phyloP scores from a whole-genome alignment of 2,329 filamentous ascomycete genomes.

The Fusarium fracticaudum region DNA sequence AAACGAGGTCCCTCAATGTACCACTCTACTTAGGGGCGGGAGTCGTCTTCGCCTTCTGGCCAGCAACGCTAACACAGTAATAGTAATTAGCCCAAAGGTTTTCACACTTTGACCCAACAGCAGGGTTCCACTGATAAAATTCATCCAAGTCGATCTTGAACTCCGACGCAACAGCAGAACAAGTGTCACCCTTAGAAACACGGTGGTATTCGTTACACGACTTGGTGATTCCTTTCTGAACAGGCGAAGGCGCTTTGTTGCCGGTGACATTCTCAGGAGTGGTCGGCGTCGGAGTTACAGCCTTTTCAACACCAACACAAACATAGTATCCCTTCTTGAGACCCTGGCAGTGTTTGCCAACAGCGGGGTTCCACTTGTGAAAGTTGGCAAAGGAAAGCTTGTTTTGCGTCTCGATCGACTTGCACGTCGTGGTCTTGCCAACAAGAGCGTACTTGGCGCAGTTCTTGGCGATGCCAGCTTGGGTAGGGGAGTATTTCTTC shows the following conservation, averaged over 20 bases:
- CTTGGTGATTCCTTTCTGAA: neutral
- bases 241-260: neutral
- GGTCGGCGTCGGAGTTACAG: neutral
- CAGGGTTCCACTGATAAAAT: neutral
- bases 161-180: neutral
- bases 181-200: neutral
- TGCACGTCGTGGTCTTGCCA: neutral
- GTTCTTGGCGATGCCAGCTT: neutral
- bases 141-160: neutral
- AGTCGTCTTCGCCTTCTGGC: neutral
- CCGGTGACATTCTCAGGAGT: neutral
- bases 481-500: neutral
- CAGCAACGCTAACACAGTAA: neutral
- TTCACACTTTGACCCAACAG: neutral
- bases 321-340: neutral
- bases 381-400: neutral
- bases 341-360: neutral
- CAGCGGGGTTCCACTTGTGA: neutral
- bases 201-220: neutral
- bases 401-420: neutral
- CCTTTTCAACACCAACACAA: neutral
- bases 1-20: fast-evolving
- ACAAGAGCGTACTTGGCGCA: neutral
- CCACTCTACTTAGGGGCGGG: neutral
- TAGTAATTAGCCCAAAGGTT: neutral